These are phyloP conservation scores for Silene noctiflora DNA, from an alignment of 179 eudicot genomes.

Conservation along the genomic window DNA sequence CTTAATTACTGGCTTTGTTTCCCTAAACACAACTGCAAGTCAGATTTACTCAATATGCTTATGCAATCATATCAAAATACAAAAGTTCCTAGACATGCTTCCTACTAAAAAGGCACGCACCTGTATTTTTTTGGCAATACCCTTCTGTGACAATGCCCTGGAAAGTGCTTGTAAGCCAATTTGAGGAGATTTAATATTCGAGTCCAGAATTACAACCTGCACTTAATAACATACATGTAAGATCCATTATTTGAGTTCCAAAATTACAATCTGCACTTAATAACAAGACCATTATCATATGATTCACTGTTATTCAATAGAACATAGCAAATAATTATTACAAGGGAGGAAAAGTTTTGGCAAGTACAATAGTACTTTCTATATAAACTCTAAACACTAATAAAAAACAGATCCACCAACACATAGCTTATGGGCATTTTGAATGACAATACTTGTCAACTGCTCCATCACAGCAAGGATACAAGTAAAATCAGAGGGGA, in stretches of 20 bases:
- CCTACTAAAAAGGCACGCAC: constrained; percentile 35
- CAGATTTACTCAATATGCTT: background rate
- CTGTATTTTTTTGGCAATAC: constrained; percentile 93
- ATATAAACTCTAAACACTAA: background rate
- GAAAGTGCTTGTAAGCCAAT: constrained; percentile 87
- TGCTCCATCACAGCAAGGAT: constrained; percentile 1
- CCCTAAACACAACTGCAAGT: background rate
- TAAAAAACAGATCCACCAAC: background rate
- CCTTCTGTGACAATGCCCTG: constrained; percentile 80
- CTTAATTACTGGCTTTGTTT: background rate
- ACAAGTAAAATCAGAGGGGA: background rate
- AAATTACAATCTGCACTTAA: constrained; percentile 62
- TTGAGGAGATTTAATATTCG: constrained; percentile 73
- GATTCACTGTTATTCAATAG: background rate
- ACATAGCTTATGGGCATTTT: too few species aligned
- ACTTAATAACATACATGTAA: constrained; percentile 4
- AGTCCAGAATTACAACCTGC: constrained; percentile 86
- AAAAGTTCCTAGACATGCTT: background rate
- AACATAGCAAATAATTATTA: background rate
- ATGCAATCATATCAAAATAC: background rate
- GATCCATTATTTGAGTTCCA: constrained; percentile 48
- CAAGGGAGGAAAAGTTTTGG: background rate
- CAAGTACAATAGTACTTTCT: background rate
- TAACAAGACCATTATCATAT: constrained; percentile 7
- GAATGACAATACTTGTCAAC: too few species aligned